Evolutionary conservation across 495 filamentous ascomycete species (phyloP).

Genomic region (Trichoderma asperelloides): DNA sequence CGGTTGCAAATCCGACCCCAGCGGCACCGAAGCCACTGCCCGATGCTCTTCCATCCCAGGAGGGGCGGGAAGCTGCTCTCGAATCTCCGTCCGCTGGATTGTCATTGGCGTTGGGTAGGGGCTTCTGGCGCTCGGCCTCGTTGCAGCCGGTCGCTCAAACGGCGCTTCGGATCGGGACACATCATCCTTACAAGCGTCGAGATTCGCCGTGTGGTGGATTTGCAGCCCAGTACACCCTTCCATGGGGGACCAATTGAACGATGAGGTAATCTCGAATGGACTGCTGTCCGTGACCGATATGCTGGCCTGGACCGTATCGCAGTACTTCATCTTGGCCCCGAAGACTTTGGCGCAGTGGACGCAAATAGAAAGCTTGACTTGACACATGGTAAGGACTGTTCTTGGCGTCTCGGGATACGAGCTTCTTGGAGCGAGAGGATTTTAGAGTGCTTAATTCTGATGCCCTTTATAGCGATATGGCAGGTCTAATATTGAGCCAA

Average conservation of each 20-base stretch:
- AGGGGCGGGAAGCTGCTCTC: neutral
- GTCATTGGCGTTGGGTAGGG: neutral
- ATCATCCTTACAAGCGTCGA: neutral
- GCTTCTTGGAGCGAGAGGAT: neutral
- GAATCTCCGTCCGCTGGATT: neutral
- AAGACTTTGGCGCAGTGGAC: neutral
- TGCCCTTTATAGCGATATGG: neutral
- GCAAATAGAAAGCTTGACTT: constrained; percentile 4
- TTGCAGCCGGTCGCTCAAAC: neutral
- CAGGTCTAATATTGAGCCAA: neutral
- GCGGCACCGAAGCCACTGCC: neutral
- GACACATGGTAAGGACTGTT: neutral
- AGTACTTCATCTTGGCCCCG: constrained; percentile 3
- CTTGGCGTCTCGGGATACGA: neutral
- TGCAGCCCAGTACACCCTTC: neutral
- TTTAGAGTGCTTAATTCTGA: neutral
- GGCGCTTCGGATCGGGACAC: neutral
- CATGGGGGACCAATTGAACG: constrained; percentile 5
- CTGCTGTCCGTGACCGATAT: neutral
- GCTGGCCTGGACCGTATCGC: neutral
- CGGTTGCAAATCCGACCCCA: neutral
- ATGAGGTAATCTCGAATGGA: neutral
- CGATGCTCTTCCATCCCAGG: neutral
- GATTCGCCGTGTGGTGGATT: neutral
- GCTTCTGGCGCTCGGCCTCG: neutral